Conservation (phyloP, 768 basidiomycete species). For the Auricularia sp. region DNA sequence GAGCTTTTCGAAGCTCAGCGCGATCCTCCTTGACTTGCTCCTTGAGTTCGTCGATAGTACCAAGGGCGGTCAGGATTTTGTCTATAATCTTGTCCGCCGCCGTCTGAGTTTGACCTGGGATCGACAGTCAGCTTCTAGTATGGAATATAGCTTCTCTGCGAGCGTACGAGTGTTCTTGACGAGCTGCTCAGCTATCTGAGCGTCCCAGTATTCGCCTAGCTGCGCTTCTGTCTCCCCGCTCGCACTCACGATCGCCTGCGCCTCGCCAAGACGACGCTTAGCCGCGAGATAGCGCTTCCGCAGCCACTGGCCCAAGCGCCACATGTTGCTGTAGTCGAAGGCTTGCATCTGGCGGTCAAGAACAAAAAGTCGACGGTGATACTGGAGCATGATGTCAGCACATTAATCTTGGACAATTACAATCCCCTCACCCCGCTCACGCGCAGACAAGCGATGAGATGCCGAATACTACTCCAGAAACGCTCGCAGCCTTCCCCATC, state of each 20-base stretch:
- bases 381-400: not conserved
- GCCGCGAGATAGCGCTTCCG: not conserved
- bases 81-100: not conserved
- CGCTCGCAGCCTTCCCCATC: slow-evolving; percentile 10
- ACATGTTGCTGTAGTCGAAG: not conserved
- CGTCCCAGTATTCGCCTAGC: not conserved
- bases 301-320: not conserved
- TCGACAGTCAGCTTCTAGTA: no score
- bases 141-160: not conserved
- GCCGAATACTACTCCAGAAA: slow-evolving; percentile 5
- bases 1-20: not conserved
- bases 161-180: not conserved
- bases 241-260: not conserved
- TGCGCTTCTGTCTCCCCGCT: not conserved
- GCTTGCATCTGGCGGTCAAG: not conserved
- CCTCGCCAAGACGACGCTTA: not conserved
- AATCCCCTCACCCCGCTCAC: slow-evolving; percentile 5
- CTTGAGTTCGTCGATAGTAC: not conserved
- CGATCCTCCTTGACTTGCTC: not conserved
- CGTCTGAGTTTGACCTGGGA: not conserved
- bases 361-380: not conserved
- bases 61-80: not conserved
- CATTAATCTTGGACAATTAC: not conserved
- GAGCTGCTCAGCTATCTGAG: not conserved
- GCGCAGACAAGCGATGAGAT: slow-evolving; percentile 2